Conservation (phyloP, 148 eudicot species). For the Diospyros lotus region DNA sequence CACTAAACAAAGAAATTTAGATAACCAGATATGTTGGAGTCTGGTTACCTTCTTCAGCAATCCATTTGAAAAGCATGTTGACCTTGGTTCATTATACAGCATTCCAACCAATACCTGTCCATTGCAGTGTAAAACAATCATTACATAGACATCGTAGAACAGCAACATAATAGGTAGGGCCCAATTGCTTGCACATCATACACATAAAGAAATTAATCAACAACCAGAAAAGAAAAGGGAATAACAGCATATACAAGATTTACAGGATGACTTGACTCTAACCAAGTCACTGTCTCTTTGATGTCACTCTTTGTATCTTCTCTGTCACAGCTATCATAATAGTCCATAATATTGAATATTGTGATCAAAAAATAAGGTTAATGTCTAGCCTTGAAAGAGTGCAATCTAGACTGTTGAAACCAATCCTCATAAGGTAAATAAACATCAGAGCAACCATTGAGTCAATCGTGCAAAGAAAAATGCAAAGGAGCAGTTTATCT, state of each 20-base stretch:
- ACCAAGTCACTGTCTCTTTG: neutral
- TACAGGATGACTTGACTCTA: no score
- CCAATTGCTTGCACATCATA: no score
- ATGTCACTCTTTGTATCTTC: neutral
- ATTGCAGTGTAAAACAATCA: neutral
- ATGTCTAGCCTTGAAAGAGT: neutral
- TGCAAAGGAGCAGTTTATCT: neutral
- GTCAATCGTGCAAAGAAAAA: neutral
- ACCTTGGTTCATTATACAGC: constrained; percentile 6
- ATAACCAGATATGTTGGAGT: constrained; percentile 14
- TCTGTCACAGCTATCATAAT: neutral
- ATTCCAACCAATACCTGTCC: constrained; percentile 2
- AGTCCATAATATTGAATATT: neutral
- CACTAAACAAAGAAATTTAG: constrained; percentile 3
- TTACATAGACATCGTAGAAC: neutral
- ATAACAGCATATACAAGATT: neutral
- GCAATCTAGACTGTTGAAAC: neutral
- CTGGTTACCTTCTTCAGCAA: constrained; percentile 20
- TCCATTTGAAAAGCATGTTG: neutral
- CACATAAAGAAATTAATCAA: no score
- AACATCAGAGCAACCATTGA: neutral
- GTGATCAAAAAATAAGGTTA: neutral
- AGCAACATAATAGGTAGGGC: neutral
- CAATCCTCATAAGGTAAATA: neutral
- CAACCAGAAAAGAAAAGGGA: no score